Percentiles rank a stretch among this genome's conserved stretches.
Conservation (phyloP, 2,329 filamentous ascomycete species). For the Hypoxylon sp. region DNA sequence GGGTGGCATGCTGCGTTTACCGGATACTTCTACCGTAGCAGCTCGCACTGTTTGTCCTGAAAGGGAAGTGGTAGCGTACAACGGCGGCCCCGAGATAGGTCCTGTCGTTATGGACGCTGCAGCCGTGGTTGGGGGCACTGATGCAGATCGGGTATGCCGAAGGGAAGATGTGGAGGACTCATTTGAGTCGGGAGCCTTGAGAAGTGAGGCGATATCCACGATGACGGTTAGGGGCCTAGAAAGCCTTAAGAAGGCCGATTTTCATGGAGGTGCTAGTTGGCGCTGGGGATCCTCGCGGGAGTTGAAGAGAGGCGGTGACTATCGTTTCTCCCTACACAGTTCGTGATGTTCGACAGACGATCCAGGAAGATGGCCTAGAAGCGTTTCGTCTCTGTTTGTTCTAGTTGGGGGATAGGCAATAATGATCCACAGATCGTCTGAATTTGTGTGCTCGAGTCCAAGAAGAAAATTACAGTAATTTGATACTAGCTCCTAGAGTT, state of each 20-base stretch:
- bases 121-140: constrained; percentile 56
- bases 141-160: constrained; percentile 57
- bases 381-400: constrained; percentile 41
- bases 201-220: constrained; percentile 95
- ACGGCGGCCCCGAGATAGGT: constrained; percentile 47
- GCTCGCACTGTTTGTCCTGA: constrained; percentile 54
- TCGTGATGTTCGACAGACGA: constrained; percentile 34
- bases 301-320: constrained; percentile 22
- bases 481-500: constrained; percentile 24
- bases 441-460: constrained; percentile 17
- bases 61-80: constrained; percentile 48
- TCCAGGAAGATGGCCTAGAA: constrained; percentile 33
- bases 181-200: constrained; percentile 82
- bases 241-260: constrained; percentile 54
- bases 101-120: constrained; percentile 57
- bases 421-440: constrained; percentile 19
- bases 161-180: constrained; percentile 72
- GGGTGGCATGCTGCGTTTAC: constrained; percentile 67
- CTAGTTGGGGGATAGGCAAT: constrained; percentile 10
- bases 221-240: constrained; percentile 70
- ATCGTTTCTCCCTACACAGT: constrained; percentile 23
- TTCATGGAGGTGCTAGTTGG: constrained; percentile 54
- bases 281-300: constrained; percentile 34
- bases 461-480: constrained; percentile 22
- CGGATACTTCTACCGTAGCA: constrained; percentile 49